A percentile compares a stretch with the other conserved stretches of the same genome.
phyloP scores from a whole-genome alignment of 179 eudicot genomes.

The Dionaea muscipula region DNA sequence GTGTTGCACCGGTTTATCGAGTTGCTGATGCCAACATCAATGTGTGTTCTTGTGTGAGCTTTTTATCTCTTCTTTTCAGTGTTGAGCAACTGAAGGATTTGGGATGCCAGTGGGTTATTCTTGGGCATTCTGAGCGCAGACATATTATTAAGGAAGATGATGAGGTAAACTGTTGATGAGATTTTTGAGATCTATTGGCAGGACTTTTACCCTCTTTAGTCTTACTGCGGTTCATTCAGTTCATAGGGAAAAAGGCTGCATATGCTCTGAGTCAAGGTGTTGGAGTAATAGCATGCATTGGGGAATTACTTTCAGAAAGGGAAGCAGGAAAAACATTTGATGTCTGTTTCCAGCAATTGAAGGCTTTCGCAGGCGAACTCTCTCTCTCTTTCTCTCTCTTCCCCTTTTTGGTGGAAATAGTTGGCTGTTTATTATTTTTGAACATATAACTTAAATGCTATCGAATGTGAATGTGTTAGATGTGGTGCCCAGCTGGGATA shows the following conservation, averaged over 20 bases:
- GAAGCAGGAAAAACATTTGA: conserved; percentile 91
- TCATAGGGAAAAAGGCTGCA: conserved; percentile 91
- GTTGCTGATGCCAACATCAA: too few species aligned
- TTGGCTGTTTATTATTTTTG: background rate
- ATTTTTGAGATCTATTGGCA: background rate
- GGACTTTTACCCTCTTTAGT: conserved; percentile 9
- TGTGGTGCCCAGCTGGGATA: conserved; percentile 85
- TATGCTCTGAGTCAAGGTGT: conserved; percentile 78
- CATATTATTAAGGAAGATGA: conserved; percentile 78
- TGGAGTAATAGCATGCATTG: conserved; percentile 91
- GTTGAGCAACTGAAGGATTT: conserved; percentile 80
- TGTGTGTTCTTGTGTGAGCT: background rate
- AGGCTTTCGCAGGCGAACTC: conserved; percentile 76
- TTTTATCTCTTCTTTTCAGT: conserved; percentile 24
- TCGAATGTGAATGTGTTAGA: conserved; percentile 22
- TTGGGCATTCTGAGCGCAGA: conserved; percentile 93
- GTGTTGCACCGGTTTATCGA: too few species aligned
- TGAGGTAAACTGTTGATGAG: conserved; percentile 29
- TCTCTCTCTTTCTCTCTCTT: background rate
- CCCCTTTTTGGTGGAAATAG: background rate
- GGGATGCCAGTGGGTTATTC: conserved; percentile 94
- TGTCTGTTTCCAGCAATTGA: conserved; percentile 71
- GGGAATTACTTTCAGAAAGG: conserved; percentile 77
- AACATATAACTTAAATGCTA: background rate
- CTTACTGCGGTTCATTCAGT: conserved; percentile 33